Percentiles rank a stretch among this genome's conserved stretches.
These are phyloP conservation scores for Ogataea thermomethanolica DNA, from an alignment of 805 yeast genomes.

Conservation along the genomic window DNA sequence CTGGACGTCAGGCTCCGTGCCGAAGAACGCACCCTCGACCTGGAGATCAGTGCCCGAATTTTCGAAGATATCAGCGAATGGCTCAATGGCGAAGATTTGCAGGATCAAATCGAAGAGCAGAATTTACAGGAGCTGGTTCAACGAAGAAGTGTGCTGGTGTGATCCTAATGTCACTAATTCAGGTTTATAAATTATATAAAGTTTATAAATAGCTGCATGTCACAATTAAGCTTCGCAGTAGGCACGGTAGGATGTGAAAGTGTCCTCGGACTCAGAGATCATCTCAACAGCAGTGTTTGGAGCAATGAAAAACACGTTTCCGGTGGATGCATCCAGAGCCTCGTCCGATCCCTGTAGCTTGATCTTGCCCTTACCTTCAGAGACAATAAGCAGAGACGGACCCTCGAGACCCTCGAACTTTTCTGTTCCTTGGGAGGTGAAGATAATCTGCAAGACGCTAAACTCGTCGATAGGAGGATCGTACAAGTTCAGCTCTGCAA, in stretches of 20 bases:
- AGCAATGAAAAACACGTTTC: slow-evolving; percentile 81
- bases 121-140: slow-evolving; percentile 14
- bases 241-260: slow-evolving; percentile 84
- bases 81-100: slow-evolving; percentile 51
- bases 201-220: slow-evolving; percentile 1
- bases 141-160: slow-evolving; percentile 6
- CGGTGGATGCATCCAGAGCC: slow-evolving; percentile 49
- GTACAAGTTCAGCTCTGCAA: slow-evolving; percentile 63
- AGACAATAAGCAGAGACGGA: slow-evolving; percentile 81
- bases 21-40: slow-evolving; percentile 58
- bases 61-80: slow-evolving; percentile 62
- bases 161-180: too few relatives aligned
- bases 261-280: slow-evolving; percentile 42
- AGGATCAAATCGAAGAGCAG: slow-evolving; percentile 30
- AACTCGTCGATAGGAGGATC: slow-evolving; percentile 98
- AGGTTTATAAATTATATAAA: background rate
- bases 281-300: slow-evolving; percentile 69
- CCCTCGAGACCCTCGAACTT: slow-evolving; percentile 65
- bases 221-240: slow-evolving; percentile 61
- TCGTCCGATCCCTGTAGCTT: slow-evolving; percentile 40
- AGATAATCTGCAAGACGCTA: slow-evolving; percentile 81
- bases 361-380: slow-evolving; percentile 72
- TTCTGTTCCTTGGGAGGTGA: slow-evolving; percentile 52
- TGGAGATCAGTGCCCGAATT: slow-evolving; percentile 51
- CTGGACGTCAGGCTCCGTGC: slow-evolving; percentile 56